phyloP scores from a whole-genome alignment of 1,284 basidiomycete genomes.

The Pseudozyma tsukubaensis region DNA sequence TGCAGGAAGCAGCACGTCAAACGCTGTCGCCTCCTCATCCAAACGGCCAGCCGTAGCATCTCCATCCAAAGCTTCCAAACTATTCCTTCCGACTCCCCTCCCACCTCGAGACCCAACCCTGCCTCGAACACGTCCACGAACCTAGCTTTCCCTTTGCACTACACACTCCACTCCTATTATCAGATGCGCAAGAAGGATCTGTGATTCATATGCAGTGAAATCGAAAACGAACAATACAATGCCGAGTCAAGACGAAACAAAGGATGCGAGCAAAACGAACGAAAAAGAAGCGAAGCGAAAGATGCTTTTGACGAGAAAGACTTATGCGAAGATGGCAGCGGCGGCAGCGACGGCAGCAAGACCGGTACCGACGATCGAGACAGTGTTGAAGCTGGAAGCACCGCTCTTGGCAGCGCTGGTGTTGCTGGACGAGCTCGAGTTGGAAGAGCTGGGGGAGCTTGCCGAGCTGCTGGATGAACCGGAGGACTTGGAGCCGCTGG shows the following conservation, averaged over 20 bases:
- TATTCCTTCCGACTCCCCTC: conserved; percentile 25
- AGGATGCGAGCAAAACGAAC: conserved; percentile 8
- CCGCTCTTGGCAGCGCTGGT: conserved; percentile 22
- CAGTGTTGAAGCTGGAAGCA: conserved; percentile 21
- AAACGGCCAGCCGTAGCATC: neutral
- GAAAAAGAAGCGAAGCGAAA: conserved; percentile 2
- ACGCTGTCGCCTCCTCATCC: neutral
- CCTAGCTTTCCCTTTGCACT: no score
- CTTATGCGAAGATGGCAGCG: conserved; percentile 32
- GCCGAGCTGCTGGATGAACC: conserved; percentile 1
- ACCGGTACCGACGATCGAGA: conserved; percentile 29
- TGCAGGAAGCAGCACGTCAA: neutral
- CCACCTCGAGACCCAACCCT: neutral
- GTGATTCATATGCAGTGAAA: conserved; percentile 15
- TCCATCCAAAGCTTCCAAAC: conserved; percentile 5
- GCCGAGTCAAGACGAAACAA: conserved; percentile 28
- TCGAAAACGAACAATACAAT: conserved; percentile 25
- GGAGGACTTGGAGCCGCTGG: conserved; percentile 14
- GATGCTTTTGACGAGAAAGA: neutral
- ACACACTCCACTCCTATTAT: neutral
- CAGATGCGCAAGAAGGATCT: conserved; percentile 9
- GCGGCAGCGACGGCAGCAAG: conserved; percentile 36
- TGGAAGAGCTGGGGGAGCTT: conserved; percentile 7
- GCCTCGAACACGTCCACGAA: no score
- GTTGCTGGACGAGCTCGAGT: conserved; percentile 3